phyloP scores from a whole-genome alignment of 495 filamentous ascomycete species.

The Penicillium chermesinum region DNA sequence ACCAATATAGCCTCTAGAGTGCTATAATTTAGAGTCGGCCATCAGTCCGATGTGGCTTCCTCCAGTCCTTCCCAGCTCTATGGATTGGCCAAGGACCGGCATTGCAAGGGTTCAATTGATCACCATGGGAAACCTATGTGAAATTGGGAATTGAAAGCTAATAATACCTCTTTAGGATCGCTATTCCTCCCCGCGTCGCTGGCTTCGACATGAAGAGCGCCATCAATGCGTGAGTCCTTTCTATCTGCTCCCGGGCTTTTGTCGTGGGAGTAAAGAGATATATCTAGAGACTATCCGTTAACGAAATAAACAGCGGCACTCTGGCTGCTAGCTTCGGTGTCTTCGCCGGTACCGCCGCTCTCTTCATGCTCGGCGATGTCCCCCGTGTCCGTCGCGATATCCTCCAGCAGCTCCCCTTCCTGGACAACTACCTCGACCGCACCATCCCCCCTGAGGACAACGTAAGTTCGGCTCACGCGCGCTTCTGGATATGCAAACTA shows the following conservation, averaged over 20 bases:
- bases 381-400: conserved; percentile 65
- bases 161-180: conserved; percentile 41
- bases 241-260: neutral
- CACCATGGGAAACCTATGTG: neutral
- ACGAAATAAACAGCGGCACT: conserved; percentile 39
- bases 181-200: conserved; percentile 40
- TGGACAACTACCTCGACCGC: conserved; percentile 54
- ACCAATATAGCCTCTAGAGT: too few species aligned
- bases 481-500: conserved; percentile 12
- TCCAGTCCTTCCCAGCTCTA: neutral
- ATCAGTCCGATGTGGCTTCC: too few species aligned
- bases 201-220: conserved; percentile 45
- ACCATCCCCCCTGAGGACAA: conserved; percentile 62
- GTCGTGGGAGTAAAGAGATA: neutral
- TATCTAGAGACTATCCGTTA: conserved; percentile 1
- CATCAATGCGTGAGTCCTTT: conserved; percentile 45
- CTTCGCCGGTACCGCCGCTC: conserved; percentile 54
- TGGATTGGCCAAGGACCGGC: neutral
- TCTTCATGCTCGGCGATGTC: conserved; percentile 68
- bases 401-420: conserved; percentile 55
- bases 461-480: conserved; percentile 26
- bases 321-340: conserved; percentile 56
- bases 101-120: neutral
- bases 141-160: conserved; percentile 6
- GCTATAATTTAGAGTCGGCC: too few species aligned